A percentile compares a stretch with the other conserved stretches of the same genome.
Evolutionary conservation across 2,329 filamentous ascomycete species (phyloP).

Genomic region (Trichoderma sp.): DNA sequence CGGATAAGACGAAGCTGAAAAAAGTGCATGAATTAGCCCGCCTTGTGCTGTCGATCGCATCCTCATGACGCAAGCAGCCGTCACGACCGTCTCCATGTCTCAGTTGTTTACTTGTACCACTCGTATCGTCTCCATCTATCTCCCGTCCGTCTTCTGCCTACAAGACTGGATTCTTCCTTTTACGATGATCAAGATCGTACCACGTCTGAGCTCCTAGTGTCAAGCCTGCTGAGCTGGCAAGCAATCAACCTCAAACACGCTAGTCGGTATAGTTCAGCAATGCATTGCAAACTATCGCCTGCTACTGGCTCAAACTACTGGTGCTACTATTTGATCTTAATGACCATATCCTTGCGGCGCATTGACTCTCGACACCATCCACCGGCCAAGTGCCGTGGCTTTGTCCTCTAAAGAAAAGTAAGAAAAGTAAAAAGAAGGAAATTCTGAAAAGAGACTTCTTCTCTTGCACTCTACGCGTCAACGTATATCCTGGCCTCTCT

Average conservation of each 20-base stretch:
- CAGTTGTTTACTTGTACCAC: neutral
- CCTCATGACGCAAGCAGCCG: slow-evolving; percentile 4
- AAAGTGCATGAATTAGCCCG: neutral
- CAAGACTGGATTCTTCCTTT: neutral
- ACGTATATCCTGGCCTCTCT: neutral
- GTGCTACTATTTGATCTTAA: neutral
- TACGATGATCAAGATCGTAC: neutral
- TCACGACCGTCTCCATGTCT: neutral
- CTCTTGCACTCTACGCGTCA: neutral
- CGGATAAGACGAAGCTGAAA: neutral
- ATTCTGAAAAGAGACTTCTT: neutral
- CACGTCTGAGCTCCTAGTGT: neutral
- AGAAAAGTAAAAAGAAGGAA: neutral
- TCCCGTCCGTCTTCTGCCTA: neutral
- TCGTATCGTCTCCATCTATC: neutral
- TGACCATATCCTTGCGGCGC: neutral
- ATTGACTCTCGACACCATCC: neutral
- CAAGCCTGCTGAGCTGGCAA: slow-evolving; percentile 2
- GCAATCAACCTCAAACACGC: slow-evolving; percentile 10
- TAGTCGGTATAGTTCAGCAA: neutral
- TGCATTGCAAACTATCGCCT: neutral
- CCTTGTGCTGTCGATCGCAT: neutral
- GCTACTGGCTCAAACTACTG: neutral
- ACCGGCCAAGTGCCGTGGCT: neutral
- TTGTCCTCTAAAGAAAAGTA: neutral